These are phyloP conservation scores for Nymphaea colorata DNA, from an alignment of 164 flowering plant species.

Conservation along the genomic window DNA sequence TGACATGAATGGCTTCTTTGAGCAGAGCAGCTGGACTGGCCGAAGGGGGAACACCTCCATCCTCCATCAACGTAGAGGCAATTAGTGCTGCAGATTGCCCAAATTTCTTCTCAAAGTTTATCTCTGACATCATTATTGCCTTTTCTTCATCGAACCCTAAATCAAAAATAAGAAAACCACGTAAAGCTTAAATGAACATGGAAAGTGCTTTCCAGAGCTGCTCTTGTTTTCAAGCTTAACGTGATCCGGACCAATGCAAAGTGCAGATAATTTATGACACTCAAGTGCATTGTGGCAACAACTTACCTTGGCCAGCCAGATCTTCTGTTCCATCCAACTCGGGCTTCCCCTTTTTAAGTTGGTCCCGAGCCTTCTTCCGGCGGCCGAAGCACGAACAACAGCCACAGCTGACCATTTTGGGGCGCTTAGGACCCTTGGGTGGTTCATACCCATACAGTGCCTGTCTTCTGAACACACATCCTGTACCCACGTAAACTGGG, in stretches of 20 bases:
- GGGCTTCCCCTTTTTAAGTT: too few relatives aligned
- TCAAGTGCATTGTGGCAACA: too few relatives aligned
- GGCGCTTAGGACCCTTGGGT: slow-evolving; percentile 84
- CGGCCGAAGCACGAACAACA: slow-evolving; percentile 87
- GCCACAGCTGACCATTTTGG: slow-evolving; percentile 89
- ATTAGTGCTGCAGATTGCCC: slow-evolving; percentile 88
- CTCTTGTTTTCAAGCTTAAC: not conserved
- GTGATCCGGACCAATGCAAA: not conserved
- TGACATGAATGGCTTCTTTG: slow-evolving; percentile 96
- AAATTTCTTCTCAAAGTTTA: slow-evolving; percentile 81
- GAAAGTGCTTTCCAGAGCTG: not conserved
- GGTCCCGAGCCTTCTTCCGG: slow-evolving; percentile 32
- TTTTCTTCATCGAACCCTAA: slow-evolving; percentile 63
- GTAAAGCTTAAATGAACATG: not conserved
- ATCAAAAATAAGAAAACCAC: not conserved
- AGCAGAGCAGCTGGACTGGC: slow-evolving; percentile 89
- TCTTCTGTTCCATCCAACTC: too few relatives aligned
- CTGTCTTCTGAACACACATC: slow-evolving; percentile 87
- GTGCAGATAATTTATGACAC: too few relatives aligned
- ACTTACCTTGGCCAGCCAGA: too few relatives aligned
- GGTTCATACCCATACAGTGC: slow-evolving; percentile 92
- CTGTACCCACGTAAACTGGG: slow-evolving; percentile 93
- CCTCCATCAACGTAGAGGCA: slow-evolving; percentile 78
- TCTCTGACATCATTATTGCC: slow-evolving; percentile 65
- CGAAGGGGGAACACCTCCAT: slow-evolving; percentile 94